Evolutionary conservation across 1,284 basidiomycete species (phyloP).

Genomic region (Heimioporus retisporus): DNA sequence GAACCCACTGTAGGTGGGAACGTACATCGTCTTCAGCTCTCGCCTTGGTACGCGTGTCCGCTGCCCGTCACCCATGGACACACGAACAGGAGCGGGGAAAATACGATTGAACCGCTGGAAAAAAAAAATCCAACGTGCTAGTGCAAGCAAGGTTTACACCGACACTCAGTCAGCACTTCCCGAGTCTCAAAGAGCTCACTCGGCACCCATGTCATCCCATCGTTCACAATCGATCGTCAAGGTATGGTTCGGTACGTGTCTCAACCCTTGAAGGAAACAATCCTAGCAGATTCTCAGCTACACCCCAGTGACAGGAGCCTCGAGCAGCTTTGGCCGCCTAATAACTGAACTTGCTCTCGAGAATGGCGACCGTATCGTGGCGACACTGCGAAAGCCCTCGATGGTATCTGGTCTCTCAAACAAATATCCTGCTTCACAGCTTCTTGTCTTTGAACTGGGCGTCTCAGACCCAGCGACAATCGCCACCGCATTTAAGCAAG

Average conservation of each 20-base stretch:
- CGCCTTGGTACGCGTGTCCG: too few relatives aligned
- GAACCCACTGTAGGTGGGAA: too few relatives aligned
- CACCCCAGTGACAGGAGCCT: slow-evolving; percentile 42
- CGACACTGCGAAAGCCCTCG: slow-evolving; percentile 42
- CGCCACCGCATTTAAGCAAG: slow-evolving; percentile 34
- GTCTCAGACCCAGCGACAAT: slow-evolving; percentile 34
- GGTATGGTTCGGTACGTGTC: slow-evolving; percentile 39
- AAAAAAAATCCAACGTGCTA: too few relatives aligned
- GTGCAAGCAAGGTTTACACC: not conserved
- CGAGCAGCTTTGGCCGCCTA: slow-evolving; percentile 42
- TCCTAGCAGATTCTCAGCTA: not conserved
- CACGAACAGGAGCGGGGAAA: too few relatives aligned
- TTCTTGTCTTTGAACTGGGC: slow-evolving; percentile 40
- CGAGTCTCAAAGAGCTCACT: not conserved
- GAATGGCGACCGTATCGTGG: slow-evolving; percentile 42
- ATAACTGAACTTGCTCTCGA: slow-evolving; percentile 37
- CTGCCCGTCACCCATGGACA: too few relatives aligned
- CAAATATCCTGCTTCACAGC: slow-evolving; percentile 32
- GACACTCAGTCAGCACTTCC: not conserved
- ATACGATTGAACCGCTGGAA: too few relatives aligned
- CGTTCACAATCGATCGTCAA: slow-evolving; percentile 18
- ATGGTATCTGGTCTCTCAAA: slow-evolving; percentile 33
- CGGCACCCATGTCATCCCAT: slow-evolving; percentile 11
- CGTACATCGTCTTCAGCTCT: too few relatives aligned
- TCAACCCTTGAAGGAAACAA: not conserved